phyloP scores from a whole-genome alignment of 2,329 filamentous ascomycete genomes.

The Alternaria solani region DNA sequence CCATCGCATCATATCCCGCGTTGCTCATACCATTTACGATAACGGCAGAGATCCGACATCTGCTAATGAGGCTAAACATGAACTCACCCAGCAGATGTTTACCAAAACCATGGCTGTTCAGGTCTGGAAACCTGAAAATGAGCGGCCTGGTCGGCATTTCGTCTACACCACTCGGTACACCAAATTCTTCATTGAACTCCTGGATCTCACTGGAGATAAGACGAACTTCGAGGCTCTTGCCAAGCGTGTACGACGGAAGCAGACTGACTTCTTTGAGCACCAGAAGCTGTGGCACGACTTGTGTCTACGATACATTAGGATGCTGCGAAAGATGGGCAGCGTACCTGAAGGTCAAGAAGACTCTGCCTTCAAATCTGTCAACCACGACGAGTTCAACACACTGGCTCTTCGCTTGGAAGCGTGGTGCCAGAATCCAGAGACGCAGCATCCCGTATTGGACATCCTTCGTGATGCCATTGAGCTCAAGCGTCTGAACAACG shows the following conservation, averaged over 20 bases:
- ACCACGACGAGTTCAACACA: slow-evolving; percentile 70
- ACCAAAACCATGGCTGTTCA: slow-evolving; percentile 95
- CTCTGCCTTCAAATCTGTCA: slow-evolving; percentile 68
- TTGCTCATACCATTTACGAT: slow-evolving; percentile 69
- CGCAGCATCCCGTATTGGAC: slow-evolving; percentile 63
- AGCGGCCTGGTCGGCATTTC: slow-evolving; percentile 84
- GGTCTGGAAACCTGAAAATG: slow-evolving; percentile 92
- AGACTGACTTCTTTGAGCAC: slow-evolving; percentile 75
- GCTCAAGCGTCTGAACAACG: slow-evolving; percentile 81
- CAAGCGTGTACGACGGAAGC: slow-evolving; percentile 80
- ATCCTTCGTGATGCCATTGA: slow-evolving; percentile 72
- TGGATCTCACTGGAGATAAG: slow-evolving; percentile 78
- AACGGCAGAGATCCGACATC: slow-evolving; percentile 61
- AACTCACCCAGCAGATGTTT: slow-evolving; percentile 84
- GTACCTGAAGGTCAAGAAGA: slow-evolving; percentile 71
- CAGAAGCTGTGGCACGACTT: slow-evolving; percentile 69
- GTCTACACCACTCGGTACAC: slow-evolving; percentile 91
- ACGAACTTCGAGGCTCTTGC: slow-evolving; percentile 78
- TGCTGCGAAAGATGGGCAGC: slow-evolving; percentile 65
- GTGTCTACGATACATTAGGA: slow-evolving; percentile 64
- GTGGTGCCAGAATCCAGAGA: slow-evolving; percentile 63
- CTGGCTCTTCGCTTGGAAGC: slow-evolving; percentile 67
- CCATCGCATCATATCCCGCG: slow-evolving; percentile 85
- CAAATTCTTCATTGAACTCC: slow-evolving; percentile 77
- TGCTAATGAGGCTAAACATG: slow-evolving; percentile 72